Evolutionary conservation across 257 asterid species (phyloP).

Genomic region (Nicotiana noctiflora): DNA sequence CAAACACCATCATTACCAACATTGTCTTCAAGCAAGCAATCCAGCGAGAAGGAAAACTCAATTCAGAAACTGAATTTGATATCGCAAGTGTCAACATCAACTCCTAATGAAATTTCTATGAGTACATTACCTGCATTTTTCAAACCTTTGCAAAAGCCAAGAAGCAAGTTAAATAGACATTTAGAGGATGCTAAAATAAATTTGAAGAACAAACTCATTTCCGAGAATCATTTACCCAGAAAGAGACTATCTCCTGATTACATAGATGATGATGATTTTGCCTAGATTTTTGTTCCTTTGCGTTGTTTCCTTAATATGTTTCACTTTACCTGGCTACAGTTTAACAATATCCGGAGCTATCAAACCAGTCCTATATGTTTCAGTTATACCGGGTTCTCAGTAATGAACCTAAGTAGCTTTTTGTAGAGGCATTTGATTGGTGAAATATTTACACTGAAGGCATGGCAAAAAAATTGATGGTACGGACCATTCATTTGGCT

Average conservation of each 20-base stretch:
- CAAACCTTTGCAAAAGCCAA: slow-evolving; percentile 40
- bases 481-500: neutral
- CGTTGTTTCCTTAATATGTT: too few relatives aligned
- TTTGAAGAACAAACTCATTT: slow-evolving; percentile 20
- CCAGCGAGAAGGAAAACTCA: slow-evolving; percentile 26
- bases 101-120: slow-evolving; percentile 22
- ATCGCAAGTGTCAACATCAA: slow-evolving; percentile 25
- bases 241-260: slow-evolving; percentile 35
- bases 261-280: slow-evolving; percentile 60
- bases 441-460: neutral
- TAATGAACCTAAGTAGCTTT: neutral
- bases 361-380: neutral
- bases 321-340: neutral
- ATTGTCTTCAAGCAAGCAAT: neutral
- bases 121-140: slow-evolving; percentile 26
- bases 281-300: slow-evolving; percentile 17
- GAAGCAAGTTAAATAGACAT: slow-evolving; percentile 37
- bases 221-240: slow-evolving; percentile 34
- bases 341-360: neutral
- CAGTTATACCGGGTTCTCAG: neutral
- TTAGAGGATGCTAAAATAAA: slow-evolving; percentile 33
- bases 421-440: neutral
- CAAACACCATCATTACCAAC: neutral
- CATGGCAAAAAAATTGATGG: neutral
- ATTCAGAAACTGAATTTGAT: slow-evolving; percentile 25